Base-by-base conservation (phyloP, 192 early-diverging fungal genomes). In the Coemansia sp. region DNA sequence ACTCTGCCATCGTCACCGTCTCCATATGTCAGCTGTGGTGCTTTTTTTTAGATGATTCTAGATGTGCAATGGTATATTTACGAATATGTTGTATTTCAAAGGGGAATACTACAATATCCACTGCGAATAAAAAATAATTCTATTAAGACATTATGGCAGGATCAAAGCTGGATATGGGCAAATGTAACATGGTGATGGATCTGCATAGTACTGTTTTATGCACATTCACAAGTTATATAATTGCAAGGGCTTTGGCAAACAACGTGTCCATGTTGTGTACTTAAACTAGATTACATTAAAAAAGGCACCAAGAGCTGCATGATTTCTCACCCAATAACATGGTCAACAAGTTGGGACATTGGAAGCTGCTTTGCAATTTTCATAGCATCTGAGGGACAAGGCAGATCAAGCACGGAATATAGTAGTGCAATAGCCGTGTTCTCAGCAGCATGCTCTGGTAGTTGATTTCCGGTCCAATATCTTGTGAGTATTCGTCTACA, bases 1-100 rank as follows among this genome's bases (percentile, higher is more conserved):
- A 72, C 27, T 73, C 67, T 16, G 76, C 73, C 62, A 69, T 56
- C 18, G 62, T 60, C 23, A 66, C 18, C 18, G 50, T 23, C 14
- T 61, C 54, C 67, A 74, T 64, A 26, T 49, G 18, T 49, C 10
- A 10, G 14, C 4, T 44, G 38, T 44, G 5, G 32, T 34, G 7
- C 8, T 34, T 10, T 34, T 34, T n/a, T n/a, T n/a, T n/a, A n/a
- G n/a, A n/a, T n/a, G n/a, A 28, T 47, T 60, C 8, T n/a, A 55
- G 31, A 19, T 54, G 8, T 54, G 25, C 21, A 18, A 26, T 55
- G 27, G n/a, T 24, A 54, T 56, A 56, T 56, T 14, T 14, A 5
- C 24, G 32, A 22, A 14, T 56, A 30, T 4, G 28, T 18, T 7
- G 24, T 30, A 1, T 28, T 30, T 30, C 6, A 6, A 30, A 6